Percentiles rank a stretch among this genome's conserved stretches.
phyloP scores from a whole-genome alignment of 768 basidiomycete species.

The Lactarius trivialis region DNA sequence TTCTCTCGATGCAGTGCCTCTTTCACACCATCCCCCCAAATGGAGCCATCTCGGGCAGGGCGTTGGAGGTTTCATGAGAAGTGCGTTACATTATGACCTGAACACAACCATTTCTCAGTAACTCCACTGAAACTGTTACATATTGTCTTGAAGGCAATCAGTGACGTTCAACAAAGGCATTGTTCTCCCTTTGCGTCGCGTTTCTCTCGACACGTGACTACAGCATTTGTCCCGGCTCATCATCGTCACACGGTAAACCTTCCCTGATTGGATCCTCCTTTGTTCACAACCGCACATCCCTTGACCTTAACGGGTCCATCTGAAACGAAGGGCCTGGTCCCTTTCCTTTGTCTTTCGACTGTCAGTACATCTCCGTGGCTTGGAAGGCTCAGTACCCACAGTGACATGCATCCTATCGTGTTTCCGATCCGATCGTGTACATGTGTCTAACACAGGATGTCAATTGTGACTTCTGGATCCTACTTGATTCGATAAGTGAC shows the following conservation, averaged over 20 bases:
- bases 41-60: constrained; percentile 43
- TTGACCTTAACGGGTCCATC: not conserved
- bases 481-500: too few relatives aligned
- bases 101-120: constrained; percentile 25
- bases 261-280: not conserved
- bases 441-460: too few relatives aligned
- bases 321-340: too few relatives aligned
- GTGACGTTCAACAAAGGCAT: constrained; percentile 30
- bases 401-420: too few relatives aligned
- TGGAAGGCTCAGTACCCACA: not conserved
- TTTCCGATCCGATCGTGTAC: too few relatives aligned
- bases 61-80: constrained; percentile 44
- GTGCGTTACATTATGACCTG: constrained; percentile 31
- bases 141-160: constrained; percentile 34
- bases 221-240: constrained; percentile 7
- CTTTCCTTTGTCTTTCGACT: not conserved
- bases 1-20: constrained; percentile 42
- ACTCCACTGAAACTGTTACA: constrained; percentile 36
- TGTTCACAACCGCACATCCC: not conserved
- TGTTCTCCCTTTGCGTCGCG: constrained; percentile 28
- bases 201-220: not conserved
- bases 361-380: not conserved
- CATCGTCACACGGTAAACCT: constrained; percentile 29
- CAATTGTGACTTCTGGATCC: too few relatives aligned
- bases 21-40: constrained; percentile 45